Conservation (phyloP, 352 stramenopile genomes). For the Aphanomyces stellatus region DNA sequence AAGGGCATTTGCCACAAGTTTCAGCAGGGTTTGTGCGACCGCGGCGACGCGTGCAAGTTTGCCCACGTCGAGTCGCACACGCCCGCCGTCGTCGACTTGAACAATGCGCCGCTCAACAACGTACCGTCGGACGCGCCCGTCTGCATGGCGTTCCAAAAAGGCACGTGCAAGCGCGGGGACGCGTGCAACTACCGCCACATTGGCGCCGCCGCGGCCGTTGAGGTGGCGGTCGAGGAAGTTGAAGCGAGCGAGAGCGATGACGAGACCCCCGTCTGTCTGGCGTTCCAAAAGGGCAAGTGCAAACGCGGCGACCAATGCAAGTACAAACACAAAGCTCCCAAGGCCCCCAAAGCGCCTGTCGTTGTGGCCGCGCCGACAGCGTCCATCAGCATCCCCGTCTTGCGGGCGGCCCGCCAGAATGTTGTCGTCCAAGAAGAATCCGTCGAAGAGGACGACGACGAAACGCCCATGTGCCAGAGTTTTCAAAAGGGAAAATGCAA, state of each 20-base stretch:
- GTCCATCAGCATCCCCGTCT: neutral
- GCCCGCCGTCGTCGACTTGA: conserved; percentile 26
- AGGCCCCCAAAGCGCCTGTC: neutral
- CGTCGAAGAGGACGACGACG: conserved; percentile 33
- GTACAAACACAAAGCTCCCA: conserved; percentile 37
- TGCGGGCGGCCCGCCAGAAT: conserved; percentile 25
- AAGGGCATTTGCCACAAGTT: conserved; percentile 71
- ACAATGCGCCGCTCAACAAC: conserved; percentile 20
- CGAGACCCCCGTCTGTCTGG: conserved; percentile 46
- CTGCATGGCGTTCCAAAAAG: conserved; percentile 68
- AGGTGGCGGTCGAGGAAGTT: conserved; percentile 18
- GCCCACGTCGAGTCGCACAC: conserved; percentile 55
- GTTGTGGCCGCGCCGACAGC: neutral
- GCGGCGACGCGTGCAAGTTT: conserved; percentile 60
- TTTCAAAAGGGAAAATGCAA: conserved; percentile 36
- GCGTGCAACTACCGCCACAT: conserved; percentile 51
- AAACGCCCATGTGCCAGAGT: conserved; percentile 45
- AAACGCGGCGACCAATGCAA: conserved; percentile 52
- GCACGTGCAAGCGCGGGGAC: conserved; percentile 55
- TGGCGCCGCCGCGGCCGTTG: neutral
- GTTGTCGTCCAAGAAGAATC: conserved; percentile 21
- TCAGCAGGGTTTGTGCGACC: conserved; percentile 46
- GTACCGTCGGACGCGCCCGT: conserved; percentile 39
- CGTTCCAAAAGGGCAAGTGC: conserved; percentile 60
- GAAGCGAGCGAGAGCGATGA: conserved; percentile 35